Base-by-base conservation (phyloP, 805 yeast species). In the Yarrowia phangngaensis region DNA sequence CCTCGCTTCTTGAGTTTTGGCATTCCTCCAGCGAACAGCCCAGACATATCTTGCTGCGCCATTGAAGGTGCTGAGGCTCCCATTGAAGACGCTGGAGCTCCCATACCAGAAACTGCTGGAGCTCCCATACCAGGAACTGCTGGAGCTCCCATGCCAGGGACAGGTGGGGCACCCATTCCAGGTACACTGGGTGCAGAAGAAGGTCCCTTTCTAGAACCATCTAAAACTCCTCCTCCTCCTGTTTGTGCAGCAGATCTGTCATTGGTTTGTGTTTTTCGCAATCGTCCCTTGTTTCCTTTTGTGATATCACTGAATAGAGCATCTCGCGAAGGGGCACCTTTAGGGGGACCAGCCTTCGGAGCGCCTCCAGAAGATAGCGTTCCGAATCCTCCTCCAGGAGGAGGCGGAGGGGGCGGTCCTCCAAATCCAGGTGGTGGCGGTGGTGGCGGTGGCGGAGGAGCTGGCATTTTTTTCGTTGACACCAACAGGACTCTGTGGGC, bases 271-370 rank as follows among this genome's bases (percentile, higher is more conserved):
- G 85, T 78, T 54, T 82, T 79, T 59, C 79, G 81, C 50, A 82
- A 69, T 15, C 48, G 48, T 16, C 16, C 22, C 35, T 58, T 64
- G 45, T 61, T 66, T 16, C 89, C 90, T 54, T 84, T 83, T 58
- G 87, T 76, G 55, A 90, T 90, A 62, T 85, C 95, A 22, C 92
- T 86, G 19, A 90, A 70, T 45, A 90, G 59, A 5, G 73, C 74
- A 40, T 61, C 63, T 27, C 62, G 55, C 56, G 62, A 65, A 47
- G 40, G 69, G 58, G 52, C 62, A 51, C 54, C 53, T 9, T 58
- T 41, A 8, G 60, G 53, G 23, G 70, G 58, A 45, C 64, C 56
- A 8, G 55, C 33, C n/a, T 34, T 34, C 12, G 51, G 34, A 1
- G 32, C 35, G 12, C 20, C 47, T 40, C 36, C 47, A 17, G 59